Evolutionary conservation across 345 rosid species (phyloP).

Genomic region (Eucalyptus erythrocorys): DNA sequence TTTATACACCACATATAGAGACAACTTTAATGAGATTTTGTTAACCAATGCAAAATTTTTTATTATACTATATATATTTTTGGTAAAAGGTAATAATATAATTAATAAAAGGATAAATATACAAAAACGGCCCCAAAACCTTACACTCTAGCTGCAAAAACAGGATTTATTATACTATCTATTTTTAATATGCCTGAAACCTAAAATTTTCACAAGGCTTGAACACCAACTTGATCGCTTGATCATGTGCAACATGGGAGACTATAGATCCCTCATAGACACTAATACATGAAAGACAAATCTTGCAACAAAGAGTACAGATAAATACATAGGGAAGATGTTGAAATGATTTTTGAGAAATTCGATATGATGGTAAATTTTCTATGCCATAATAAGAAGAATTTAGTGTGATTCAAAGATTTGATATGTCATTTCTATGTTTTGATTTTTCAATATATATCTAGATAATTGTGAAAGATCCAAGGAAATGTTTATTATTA

Average conservation of each 20-base stretch:
- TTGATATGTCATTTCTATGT: not conserved
- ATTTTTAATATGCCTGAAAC: not conserved
- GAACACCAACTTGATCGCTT: not conserved
- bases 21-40: not conserved
- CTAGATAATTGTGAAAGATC: too few species aligned
- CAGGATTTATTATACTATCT: too few species aligned
- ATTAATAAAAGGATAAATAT: too few species aligned
- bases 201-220: not conserved
- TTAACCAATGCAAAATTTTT: not conserved
- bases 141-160: too few species aligned
- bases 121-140: too few species aligned
- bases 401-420: not conserved
- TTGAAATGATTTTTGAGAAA: not conserved
- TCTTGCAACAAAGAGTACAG: rapidly evolving
- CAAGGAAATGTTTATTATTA: too few species aligned
- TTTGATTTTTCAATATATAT: too few species aligned
- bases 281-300: too few species aligned
- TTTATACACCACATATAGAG: not conserved
- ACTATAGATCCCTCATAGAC: not conserved
- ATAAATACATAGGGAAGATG: not conserved
- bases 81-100: too few species aligned
- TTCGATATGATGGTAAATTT: not conserved
- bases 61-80: too few species aligned
- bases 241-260: not conserved
- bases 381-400: not conserved